These are phyloP conservation scores for Colletotrichum spaethianum DNA, from an alignment of 2,329 filamentous ascomycete species.

Conservation along the genomic window DNA sequence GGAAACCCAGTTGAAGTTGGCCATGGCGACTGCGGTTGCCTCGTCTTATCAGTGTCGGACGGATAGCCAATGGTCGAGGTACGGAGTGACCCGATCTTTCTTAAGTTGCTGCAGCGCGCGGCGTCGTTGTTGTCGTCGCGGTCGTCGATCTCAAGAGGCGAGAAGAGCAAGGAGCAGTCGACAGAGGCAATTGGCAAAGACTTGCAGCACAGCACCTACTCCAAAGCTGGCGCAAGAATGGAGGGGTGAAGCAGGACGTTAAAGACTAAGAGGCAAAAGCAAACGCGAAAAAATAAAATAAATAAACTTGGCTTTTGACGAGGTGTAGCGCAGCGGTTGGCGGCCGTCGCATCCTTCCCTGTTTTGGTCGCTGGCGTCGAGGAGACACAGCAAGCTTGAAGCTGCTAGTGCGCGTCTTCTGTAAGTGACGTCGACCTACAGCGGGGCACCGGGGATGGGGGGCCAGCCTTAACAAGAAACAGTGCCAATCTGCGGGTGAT, in stretches of 20 bases:
- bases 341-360: constrained; percentile 17
- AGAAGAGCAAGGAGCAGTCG: neutral
- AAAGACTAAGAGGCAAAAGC: neutral
- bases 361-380: constrained; percentile 12
- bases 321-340: neutral
- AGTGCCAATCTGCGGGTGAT: accelerated
- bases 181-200: neutral
- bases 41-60: neutral
- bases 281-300: neutral
- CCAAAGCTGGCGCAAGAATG: neutral
- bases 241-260: neutral
- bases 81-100: neutral
- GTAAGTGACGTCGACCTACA: constrained; percentile 35
- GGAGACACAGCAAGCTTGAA: neutral
- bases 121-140: neutral
- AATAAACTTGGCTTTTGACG: constrained; percentile 1
- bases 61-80: neutral
- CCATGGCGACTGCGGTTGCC: constrained; percentile 41
- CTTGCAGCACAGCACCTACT: neutral
- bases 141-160: neutral
- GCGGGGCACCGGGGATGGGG: constrained; percentile 3
- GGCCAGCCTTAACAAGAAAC: neutral
- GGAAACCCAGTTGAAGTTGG: constrained; percentile 49
- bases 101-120: neutral
- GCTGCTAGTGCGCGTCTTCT: constrained; percentile 20